Conservation (phyloP, 2,329 filamentous ascomycete genomes). For the Hirsutella rhossiliensis region DNA sequence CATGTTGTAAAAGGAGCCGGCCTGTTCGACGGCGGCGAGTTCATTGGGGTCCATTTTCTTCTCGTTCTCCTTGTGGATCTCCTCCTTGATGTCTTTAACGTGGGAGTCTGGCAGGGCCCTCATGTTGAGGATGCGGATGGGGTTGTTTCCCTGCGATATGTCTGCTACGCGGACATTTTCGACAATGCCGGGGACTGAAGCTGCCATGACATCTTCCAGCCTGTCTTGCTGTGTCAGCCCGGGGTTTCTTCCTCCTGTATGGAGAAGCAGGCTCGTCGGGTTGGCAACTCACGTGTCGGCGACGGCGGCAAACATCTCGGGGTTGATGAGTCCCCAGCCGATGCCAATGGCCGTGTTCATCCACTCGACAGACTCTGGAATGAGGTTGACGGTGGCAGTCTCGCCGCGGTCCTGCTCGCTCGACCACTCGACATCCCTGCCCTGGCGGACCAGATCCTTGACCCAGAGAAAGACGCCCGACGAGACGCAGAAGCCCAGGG, state of each 20-base stretch:
- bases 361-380: slow-evolving; percentile 92
- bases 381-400: slow-evolving; percentile 74
- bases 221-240: slow-evolving; percentile 6
- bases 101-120: slow-evolving; percentile 70
- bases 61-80: slow-evolving; percentile 66
- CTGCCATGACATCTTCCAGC: slow-evolving; percentile 79
- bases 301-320: slow-evolving; percentile 84
- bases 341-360: slow-evolving; percentile 81
- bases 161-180: slow-evolving; percentile 93
- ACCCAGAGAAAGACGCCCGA: slow-evolving; percentile 82
- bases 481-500: slow-evolving; percentile 56
- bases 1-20: slow-evolving; percentile 85
- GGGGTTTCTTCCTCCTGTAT: too few species aligned
- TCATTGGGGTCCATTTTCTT: slow-evolving; percentile 78
- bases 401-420: slow-evolving; percentile 77
- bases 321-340: slow-evolving; percentile 85
- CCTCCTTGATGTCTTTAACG: slow-evolving; percentile 69
- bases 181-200: slow-evolving; percentile 79
- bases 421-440: slow-evolving; percentile 75
- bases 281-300: slow-evolving; percentile 56
- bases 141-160: slow-evolving; percentile 87
- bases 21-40: slow-evolving; percentile 77
- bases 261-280: too few species aligned
- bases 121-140: slow-evolving; percentile 76
- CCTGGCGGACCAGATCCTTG: slow-evolving; percentile 74